Evolutionary conservation across 495 filamentous ascomycete species (phyloP).

Genomic region (Xylaria telfairii): DNA sequence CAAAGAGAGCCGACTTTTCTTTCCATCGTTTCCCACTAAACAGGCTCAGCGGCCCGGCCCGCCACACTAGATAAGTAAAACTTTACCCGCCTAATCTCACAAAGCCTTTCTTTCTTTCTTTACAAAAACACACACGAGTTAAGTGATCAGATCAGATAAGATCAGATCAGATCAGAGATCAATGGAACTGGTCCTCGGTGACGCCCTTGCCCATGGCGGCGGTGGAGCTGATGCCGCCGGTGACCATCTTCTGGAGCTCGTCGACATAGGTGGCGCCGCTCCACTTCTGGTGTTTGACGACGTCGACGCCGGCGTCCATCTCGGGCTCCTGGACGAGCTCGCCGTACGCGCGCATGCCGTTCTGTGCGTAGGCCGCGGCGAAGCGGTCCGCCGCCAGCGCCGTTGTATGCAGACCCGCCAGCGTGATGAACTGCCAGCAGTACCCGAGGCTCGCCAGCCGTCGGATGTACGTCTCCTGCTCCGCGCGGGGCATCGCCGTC

Average conservation of each 20-base stretch:
- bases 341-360: slow-evolving; percentile 96
- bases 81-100: neutral
- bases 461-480: slow-evolving; percentile 97
- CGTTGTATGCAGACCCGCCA: slow-evolving; percentile 95
- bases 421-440: slow-evolving; percentile 99
- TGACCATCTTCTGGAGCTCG: slow-evolving; percentile 95
- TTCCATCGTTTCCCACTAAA: neutral
- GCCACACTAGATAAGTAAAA: neutral
- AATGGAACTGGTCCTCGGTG: slow-evolving; percentile 93
- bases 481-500: slow-evolving; percentile 87
- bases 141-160: neutral
- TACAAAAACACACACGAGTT: no score
- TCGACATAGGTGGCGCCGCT: slow-evolving; percentile 93
- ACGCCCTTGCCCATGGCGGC: slow-evolving; percentile 97
- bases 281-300: slow-evolving; percentile 99
- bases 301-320: slow-evolving; percentile 87
- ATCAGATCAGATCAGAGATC: neutral
- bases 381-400: slow-evolving; percentile 90
- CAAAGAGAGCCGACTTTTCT: neutral
- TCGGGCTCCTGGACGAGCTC: slow-evolving; percentile 97
- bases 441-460: slow-evolving; percentile 88
- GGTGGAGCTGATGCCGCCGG: slow-evolving; percentile 87
- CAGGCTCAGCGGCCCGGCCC: neutral
- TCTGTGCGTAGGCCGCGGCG: slow-evolving; percentile 76
- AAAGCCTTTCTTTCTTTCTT: no score